Percentiles rank a stretch among this genome's conserved stretches.
These are phyloP conservation scores for Fimicolochytrium jonesii DNA, from an alignment of 192 early-diverging fungal genomes.

Conservation along the genomic window DNA sequence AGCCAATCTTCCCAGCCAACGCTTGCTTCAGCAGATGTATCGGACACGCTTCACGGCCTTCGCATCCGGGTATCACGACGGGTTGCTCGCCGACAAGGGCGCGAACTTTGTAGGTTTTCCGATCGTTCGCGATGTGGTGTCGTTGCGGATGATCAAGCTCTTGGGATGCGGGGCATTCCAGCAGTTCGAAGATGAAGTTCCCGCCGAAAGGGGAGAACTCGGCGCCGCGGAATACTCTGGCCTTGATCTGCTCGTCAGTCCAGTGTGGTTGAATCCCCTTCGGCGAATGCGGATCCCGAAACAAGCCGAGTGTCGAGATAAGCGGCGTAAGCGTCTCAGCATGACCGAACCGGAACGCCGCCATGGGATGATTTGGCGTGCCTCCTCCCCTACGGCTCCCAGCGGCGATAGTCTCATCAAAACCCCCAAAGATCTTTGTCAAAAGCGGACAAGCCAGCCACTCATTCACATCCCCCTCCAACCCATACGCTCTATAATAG, in stretches of 20 bases:
- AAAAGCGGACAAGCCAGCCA: constrained; percentile 26
- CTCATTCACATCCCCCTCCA: constrained; percentile 21
- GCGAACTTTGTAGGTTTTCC: background rate
- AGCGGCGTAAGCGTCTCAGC: constrained; percentile 30
- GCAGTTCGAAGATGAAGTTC: constrained; percentile 31
- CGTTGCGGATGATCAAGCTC: too few relatives aligned
- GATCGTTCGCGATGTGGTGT: too few relatives aligned
- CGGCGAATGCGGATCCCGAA: constrained; percentile 10
- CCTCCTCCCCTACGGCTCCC: too few relatives aligned
- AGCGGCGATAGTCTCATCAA: too few relatives aligned
- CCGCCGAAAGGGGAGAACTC: constrained; percentile 26
- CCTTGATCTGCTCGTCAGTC: constrained; percentile 16
- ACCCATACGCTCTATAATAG: constrained; percentile 7
- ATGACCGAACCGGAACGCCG: too few relatives aligned
- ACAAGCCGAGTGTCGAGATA: constrained; percentile 27
- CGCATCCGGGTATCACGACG: constrained; percentile 25
- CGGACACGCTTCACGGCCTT: constrained; percentile 4
- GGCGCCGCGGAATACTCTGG: constrained; percentile 11
- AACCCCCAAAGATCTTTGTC: constrained; percentile 18
- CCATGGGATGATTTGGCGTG: too few relatives aligned
- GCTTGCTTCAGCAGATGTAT: constrained; percentile 5
- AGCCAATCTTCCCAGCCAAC: constrained; percentile 24
- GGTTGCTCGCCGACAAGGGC: constrained; percentile 18
- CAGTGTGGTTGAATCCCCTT: background rate
- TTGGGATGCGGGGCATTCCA: constrained; percentile 3